Percentiles rank a stretch among this genome's conserved stretches.
phyloP scores from a whole-genome alignment of 495 filamentous ascomycete genomes.

The Cenococcum geophilum region DNA sequence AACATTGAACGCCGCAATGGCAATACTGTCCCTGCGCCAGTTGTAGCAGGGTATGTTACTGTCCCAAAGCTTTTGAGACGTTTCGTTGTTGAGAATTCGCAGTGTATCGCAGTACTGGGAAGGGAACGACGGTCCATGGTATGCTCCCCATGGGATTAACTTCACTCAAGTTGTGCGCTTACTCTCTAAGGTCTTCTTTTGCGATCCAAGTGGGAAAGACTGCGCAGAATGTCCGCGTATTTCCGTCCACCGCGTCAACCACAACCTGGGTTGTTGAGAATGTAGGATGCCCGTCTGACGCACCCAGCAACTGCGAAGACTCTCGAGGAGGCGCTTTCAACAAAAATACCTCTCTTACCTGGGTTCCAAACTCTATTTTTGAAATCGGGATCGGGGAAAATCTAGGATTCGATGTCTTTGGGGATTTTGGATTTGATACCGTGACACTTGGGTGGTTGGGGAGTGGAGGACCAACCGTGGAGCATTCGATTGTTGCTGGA shows the following conservation, averaged over 20 bases:
- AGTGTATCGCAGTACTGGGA: constrained; percentile 27
- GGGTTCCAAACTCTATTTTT: constrained; percentile 51
- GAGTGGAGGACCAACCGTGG: constrained; percentile 33
- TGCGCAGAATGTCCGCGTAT: constrained; percentile 51
- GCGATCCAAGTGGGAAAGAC: constrained; percentile 52
- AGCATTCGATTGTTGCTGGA: constrained; percentile 47
- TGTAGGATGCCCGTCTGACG: constrained; percentile 43
- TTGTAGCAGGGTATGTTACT: constrained; percentile 15
- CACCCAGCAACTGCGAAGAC: constrained; percentile 29
- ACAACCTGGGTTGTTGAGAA: constrained; percentile 53
- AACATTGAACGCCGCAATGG: neutral
- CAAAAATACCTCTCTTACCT: constrained; percentile 47
- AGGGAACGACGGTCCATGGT: constrained; percentile 15
- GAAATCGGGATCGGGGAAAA: constrained; percentile 48
- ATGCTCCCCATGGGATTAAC: no score
- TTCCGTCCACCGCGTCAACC: constrained; percentile 50
- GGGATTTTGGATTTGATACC: constrained; percentile 56
- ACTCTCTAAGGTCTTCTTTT: constrained; percentile 39
- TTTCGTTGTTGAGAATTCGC: neutral
- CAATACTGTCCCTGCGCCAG: constrained; percentile 16
- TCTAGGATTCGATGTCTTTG: constrained; percentile 47
- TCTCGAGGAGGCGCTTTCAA: constrained; percentile 51
- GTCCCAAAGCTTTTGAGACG: neutral
- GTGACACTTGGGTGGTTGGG: constrained; percentile 36
- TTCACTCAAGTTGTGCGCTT: no score